Base-by-base conservation (phyloP, 2,329 filamentous ascomycete species). In the Akanthomyces dipterigenus region DNA sequence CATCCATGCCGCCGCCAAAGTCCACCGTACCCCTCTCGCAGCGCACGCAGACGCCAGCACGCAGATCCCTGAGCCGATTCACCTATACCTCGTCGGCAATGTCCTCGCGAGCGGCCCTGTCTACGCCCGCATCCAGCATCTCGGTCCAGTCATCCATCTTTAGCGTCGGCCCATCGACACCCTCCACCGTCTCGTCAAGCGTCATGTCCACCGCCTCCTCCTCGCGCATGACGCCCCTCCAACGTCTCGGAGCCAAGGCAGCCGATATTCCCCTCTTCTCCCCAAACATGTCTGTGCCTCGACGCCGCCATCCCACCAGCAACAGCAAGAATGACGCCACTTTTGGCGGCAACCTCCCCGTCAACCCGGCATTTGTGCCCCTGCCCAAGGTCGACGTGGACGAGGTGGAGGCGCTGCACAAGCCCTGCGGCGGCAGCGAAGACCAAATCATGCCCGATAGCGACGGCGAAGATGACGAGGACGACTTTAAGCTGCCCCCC, bases 381-480 rank as follows among this genome's bases (percentile, higher is more conserved):
- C 71, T 85, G 9, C 82, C 83, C 1, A 80, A 77, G 61, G 81
- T 82, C 2, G 80, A 84, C 64, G 63, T 83, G 28, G 73, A 73
- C 8, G 82, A 85, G 65, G 75, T 85, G 3, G 80, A 80, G 65
- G 78, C 80, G 2, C 68, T 85, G 46, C 81, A 83, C 65, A 68
- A 67, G 57, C 63, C 73, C 12, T 64, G 72, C 6, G 59, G 36
- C 55, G 83, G 83, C 16, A 86, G 83, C 66, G 83, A 86, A 67
- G 83, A 86, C 61, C 76, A 82, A 60, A 78, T 86, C 63, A 70
- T 81, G 16, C 78, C 79, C 28, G 81, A 81, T 68, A 83, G 81
- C 63, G 80, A 81, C 62, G 78, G 67, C 20, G 80, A 81, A 60
- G 63, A 65, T 7, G 69, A 70, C 11, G 76, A 78, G 38, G 65